Evolutionary conservation across 1,284 basidiomycete genomes (phyloP).

Genomic region (Microbotryum saponariae): DNA sequence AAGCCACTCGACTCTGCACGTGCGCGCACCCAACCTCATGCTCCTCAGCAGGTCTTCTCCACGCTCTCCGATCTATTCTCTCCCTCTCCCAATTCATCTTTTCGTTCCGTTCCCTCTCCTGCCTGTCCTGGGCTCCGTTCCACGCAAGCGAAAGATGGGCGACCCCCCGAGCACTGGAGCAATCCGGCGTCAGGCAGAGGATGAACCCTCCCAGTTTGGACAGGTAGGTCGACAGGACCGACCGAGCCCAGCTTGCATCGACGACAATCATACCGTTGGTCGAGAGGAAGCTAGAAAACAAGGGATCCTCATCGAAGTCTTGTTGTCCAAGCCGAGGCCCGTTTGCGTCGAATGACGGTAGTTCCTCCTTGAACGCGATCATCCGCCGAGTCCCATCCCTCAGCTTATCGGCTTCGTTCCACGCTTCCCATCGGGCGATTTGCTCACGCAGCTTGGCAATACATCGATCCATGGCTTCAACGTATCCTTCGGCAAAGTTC

Average conservation of each 20-base stretch:
- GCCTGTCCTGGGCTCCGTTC: not conserved
- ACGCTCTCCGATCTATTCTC: slow-evolving; percentile 3
- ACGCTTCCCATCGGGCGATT: slow-evolving; percentile 18
- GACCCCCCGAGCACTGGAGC: slow-evolving; percentile 15
- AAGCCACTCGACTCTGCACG: slow-evolving; percentile 1
- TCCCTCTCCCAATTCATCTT: slow-evolving; percentile 10
- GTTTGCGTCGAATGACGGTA: not conserved
- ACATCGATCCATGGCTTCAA: slow-evolving; percentile 6
- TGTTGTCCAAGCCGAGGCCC: not conserved
- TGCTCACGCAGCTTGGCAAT: slow-evolving; percentile 7
- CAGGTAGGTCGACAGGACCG: not conserved
- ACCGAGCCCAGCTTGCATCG: not conserved
- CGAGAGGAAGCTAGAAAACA: not conserved
- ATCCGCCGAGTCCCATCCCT: slow-evolving; percentile 12
- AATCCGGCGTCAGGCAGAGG: slow-evolving; percentile 21
- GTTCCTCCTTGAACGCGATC: slow-evolving; percentile 11
- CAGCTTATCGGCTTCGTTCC: slow-evolving; percentile 15
- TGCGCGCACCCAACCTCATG: slow-evolving; percentile 22
- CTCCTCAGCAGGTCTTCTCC: not conserved
- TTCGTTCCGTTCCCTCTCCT: slow-evolving; percentile 14
- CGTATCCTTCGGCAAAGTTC: slow-evolving; percentile 13
- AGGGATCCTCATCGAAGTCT: not conserved
- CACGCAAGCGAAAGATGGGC: slow-evolving; percentile 11
- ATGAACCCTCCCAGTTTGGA: not conserved
- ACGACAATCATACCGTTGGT: not conserved